Conservation (phyloP, 495 filamentous ascomycete genomes). For the Penicillium mononematosum region DNA sequence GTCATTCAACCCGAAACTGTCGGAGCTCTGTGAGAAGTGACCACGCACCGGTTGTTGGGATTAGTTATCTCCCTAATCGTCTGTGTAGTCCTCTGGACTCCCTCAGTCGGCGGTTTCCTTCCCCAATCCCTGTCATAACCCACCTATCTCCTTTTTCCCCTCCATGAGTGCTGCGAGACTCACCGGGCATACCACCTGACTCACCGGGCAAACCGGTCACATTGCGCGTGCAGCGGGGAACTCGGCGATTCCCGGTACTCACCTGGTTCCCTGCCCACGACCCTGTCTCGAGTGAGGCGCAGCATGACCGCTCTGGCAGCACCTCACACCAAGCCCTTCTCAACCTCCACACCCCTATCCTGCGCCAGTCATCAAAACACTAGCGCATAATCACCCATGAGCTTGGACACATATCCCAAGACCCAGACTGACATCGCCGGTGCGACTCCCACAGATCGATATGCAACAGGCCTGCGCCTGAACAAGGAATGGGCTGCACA, state of each 20-base stretch:
- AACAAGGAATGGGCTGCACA: constrained; percentile 74
- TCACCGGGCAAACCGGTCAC: constrained; percentile 21
- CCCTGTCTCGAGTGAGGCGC: neutral
- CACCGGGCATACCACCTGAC: constrained; percentile 19
- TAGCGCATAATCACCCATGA: neutral
- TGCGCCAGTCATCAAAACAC: constrained; percentile 18
- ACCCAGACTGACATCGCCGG: constrained; percentile 21
- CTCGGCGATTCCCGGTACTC: neutral
- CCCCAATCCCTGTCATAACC: constrained; percentile 7
- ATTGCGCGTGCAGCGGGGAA: constrained; percentile 13
- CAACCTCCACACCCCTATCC: constrained; percentile 24
- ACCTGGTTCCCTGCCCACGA: neutral
- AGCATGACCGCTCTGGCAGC: neutral
- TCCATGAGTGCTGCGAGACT: constrained; percentile 30
- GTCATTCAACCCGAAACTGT: constrained; percentile 10
- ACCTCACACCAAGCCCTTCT: constrained; percentile 17
- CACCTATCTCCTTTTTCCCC: constrained; percentile 3
- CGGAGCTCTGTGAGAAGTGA: constrained; percentile 1
- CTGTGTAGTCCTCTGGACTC: neutral
- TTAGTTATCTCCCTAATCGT: neutral
- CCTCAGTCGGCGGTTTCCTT: neutral
- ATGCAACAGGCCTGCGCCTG: constrained; percentile 31
- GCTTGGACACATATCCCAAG: constrained; percentile 11
- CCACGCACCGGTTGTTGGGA: constrained; percentile 1
- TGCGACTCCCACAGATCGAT: constrained; percentile 29